phyloP scores from a whole-genome alignment of 148 eudicot species.

The Fallopia convolvulus region DNA sequence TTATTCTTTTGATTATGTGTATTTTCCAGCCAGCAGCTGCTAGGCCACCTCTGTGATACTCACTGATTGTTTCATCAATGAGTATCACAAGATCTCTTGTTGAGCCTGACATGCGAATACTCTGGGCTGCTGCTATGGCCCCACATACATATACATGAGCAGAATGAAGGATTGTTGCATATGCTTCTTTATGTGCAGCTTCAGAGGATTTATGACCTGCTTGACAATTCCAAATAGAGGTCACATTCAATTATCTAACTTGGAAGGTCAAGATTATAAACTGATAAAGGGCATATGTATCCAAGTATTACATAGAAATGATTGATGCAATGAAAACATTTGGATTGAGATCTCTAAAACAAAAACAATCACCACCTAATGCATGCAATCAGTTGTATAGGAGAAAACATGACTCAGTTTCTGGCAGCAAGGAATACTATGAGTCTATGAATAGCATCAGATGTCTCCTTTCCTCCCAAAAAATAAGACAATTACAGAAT shows the following conservation, averaged over 20 bases:
- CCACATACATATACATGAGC: constrained; percentile 15
- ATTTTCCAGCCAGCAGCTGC: constrained; percentile 18
- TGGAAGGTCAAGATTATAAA: neutral
- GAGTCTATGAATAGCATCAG: neutral
- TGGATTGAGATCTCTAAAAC: neutral
- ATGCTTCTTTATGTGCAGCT: constrained; percentile 14
- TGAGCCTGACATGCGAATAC: constrained; percentile 13
- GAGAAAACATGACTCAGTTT: neutral
- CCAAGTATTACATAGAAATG: neutral
- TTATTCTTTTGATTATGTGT: constrained; percentile 12
- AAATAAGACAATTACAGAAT: neutral
- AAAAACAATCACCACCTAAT: neutral
- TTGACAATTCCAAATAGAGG: neutral
- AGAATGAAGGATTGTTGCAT: constrained; percentile 18
- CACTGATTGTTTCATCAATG: constrained; percentile 12
- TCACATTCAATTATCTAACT: neutral
- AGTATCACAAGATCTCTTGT: constrained; percentile 17
- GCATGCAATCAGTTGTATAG: neutral
- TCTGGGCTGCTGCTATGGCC: constrained; percentile 19
- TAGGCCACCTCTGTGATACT: constrained; percentile 9
- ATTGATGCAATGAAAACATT: neutral
- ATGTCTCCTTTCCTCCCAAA: neutral
- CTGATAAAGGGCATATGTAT: neutral
- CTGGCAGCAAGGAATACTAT: neutral
- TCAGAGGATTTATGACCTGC: neutral